Percentiles rank a stretch among this genome's conserved stretches.
Evolutionary conservation across 768 basidiomycete genomes (phyloP).

Genomic region (Boletus eberwhitei): DNA sequence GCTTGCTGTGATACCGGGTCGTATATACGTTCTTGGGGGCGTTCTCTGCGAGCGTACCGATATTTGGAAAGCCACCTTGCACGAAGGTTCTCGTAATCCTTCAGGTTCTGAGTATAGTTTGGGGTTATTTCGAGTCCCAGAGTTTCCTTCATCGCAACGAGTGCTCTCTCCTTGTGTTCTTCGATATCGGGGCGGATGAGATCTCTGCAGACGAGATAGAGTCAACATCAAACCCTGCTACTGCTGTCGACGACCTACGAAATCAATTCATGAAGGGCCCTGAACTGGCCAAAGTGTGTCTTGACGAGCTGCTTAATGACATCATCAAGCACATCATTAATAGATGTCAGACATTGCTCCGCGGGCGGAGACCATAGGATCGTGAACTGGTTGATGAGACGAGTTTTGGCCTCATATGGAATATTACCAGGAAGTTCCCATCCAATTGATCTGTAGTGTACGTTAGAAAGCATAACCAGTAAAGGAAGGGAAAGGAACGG

Average conservation of each 20-base stretch:
- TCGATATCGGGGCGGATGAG: conserved; percentile 30
- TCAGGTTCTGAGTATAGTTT: conserved; percentile 36
- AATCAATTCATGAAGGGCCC: conserved; percentile 31
- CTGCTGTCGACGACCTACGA: conserved; percentile 28
- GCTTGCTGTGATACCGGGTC: conserved; percentile 1
- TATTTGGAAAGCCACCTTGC: conserved; percentile 28
- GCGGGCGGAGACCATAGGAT: conserved; percentile 37
- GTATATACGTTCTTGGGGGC: neutral
- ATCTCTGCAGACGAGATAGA: conserved; percentile 19
- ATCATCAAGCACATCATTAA: conserved; percentile 32
- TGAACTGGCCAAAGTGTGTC: conserved; percentile 41
- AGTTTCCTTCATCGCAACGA: conserved; percentile 29
- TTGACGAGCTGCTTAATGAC: conserved; percentile 27
- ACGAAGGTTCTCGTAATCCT: conserved; percentile 20
- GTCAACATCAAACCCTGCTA: neutral
- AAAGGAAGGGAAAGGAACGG: conserved; percentile 1
- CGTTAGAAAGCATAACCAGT: neutral
- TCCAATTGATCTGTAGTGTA: conserved; percentile 30
- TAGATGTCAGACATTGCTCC: conserved; percentile 31
- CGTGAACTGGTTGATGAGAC: conserved; percentile 35
- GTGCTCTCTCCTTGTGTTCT: conserved; percentile 23
- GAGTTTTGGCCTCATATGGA: conserved; percentile 39
- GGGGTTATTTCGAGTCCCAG: conserved; percentile 39
- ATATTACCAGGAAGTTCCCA: conserved; percentile 44
- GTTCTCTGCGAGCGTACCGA: conserved; percentile 8